These are phyloP conservation scores for Pyrus pyrifolia DNA, from an alignment of 306 rosid genomes.

Conservation along the genomic window DNA sequence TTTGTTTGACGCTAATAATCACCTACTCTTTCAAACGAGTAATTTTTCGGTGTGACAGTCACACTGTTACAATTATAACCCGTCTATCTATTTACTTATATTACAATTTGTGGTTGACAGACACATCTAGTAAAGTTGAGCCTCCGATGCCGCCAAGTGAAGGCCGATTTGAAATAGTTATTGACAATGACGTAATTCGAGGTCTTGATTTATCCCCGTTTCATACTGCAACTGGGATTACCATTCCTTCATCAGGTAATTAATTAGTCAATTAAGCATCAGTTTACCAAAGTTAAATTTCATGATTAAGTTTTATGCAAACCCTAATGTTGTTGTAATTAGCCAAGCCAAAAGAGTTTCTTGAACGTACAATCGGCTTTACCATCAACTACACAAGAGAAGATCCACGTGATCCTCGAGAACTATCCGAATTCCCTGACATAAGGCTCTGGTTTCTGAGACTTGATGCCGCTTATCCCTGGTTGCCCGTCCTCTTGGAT, in stretches of 20 bases:
- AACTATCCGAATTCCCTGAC: slow-evolving; percentile 74
- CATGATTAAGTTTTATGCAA: not conserved
- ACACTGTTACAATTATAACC: not conserved
- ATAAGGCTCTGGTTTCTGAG: slow-evolving; percentile 92
- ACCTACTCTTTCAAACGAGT: not conserved
- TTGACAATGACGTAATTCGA: slow-evolving; percentile 48
- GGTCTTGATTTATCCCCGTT: slow-evolving; percentile 72
- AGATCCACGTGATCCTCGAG: slow-evolving; percentile 69
- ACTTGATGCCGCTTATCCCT: slow-evolving; percentile 83
- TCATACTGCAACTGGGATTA: slow-evolving; percentile 69
- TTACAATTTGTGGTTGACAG: slow-evolving; percentile 21
- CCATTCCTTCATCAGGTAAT: slow-evolving; percentile 60
- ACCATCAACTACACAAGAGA: slow-evolving; percentile 65
- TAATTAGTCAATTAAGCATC: not conserved
- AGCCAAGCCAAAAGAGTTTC: slow-evolving; percentile 70
- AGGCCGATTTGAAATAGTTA: slow-evolving; percentile 61
- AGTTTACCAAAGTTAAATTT: not conserved
- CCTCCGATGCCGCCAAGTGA: slow-evolving; percentile 88
- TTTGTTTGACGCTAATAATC: not conserved
- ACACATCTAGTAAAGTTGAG: slow-evolving; percentile 30
- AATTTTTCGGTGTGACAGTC: not conserved
- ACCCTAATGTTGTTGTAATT: slow-evolving; percentile 16
- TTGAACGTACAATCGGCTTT: slow-evolving; percentile 76
- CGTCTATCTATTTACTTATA: too few relatives aligned
- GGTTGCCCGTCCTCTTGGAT: slow-evolving; percentile 81